Percentiles rank a stretch among this genome's conserved stretches.
Conservation (phyloP, 2,329 filamentous ascomycete species). For the Calonectria hawksworthii region DNA sequence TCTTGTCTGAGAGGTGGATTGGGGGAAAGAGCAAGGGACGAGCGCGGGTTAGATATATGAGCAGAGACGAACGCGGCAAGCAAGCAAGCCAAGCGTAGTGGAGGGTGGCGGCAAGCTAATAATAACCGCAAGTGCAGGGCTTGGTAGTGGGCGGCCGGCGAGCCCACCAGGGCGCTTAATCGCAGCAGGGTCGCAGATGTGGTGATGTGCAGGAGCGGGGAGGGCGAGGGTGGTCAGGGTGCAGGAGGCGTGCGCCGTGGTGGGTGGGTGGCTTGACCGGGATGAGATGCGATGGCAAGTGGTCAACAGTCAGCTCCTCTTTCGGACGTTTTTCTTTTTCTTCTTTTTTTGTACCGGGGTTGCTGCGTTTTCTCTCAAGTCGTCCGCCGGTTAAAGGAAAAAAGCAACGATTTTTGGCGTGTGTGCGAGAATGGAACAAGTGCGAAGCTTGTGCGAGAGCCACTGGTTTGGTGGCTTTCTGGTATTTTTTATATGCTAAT, state of each 20-base stretch:
- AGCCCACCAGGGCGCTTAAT: constrained; percentile 48
- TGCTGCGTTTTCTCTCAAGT: too few relatives aligned
- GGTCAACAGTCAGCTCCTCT: neutral
- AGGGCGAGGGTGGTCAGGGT: constrained; percentile 24
- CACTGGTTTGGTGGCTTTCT: neutral
- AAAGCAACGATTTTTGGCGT: neutral
- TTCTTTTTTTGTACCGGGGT: too few relatives aligned
- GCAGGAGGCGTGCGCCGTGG: constrained; percentile 13
- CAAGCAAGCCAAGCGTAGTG: neutral
- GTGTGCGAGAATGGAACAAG: neutral
- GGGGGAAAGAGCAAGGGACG: neutral
- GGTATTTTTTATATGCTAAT: neutral
- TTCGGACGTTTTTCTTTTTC: neutral
- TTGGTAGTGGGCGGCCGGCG: constrained; percentile 30
- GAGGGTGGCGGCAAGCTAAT: constrained; percentile 46
- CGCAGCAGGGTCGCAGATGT: constrained; percentile 26
- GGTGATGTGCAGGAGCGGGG: constrained; percentile 38
- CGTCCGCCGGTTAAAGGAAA: neutral
- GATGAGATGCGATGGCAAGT: neutral
- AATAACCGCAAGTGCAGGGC: constrained; percentile 44
- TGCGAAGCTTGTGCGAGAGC: neutral
- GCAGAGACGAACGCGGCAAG: constrained; percentile 17
- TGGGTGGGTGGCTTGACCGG: constrained; percentile 14
- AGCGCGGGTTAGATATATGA: constrained; percentile 17
- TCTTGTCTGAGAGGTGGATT: neutral